A percentile compares a stretch with the other conserved stretches of the same genome.
Evolutionary conservation across 106 monocot species (phyloP).

Genomic region (Amphibolis antarctica): DNA sequence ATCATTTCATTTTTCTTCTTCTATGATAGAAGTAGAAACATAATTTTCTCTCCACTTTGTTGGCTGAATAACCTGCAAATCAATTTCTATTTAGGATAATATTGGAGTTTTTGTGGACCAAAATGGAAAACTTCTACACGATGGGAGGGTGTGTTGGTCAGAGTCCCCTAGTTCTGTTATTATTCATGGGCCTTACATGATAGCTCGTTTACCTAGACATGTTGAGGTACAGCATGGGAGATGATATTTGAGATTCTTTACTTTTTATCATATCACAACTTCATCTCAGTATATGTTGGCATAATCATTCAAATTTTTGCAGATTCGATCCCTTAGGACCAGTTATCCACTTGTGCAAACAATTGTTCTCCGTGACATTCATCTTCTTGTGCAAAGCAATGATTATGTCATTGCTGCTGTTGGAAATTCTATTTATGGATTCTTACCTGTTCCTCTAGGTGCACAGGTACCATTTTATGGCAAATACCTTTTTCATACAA

Average conservation of each 20-base stretch:
- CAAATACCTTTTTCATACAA: not conserved
- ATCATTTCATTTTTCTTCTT: not conserved
- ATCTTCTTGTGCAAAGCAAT: slow-evolving; percentile 58
- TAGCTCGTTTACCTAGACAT: slow-evolving; percentile 68
- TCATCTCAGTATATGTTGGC: not conserved
- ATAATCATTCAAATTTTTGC: slow-evolving; percentile 9
- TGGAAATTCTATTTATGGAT: slow-evolving; percentile 66
- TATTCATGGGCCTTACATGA: slow-evolving; percentile 69
- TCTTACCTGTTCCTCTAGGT: slow-evolving; percentile 88
- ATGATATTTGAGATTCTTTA: slow-evolving; percentile 1
- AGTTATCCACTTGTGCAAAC: slow-evolving; percentile 90
- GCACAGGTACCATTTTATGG: slow-evolving; percentile 50
- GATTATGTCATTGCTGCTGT: slow-evolving; percentile 61
- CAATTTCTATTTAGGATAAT: slow-evolving; percentile 52
- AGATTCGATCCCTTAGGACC: slow-evolving; percentile 85
- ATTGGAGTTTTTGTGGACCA: slow-evolving; percentile 98
- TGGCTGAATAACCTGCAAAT: not conserved
- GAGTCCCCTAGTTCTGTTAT: slow-evolving; percentile 70
- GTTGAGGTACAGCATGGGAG: slow-evolving; percentile 39
- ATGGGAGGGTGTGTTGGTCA: slow-evolving; percentile 91
- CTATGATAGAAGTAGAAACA: too few relatives aligned
- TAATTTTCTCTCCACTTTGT: not conserved
- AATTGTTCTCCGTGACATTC: slow-evolving; percentile 70
- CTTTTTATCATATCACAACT: not conserved
- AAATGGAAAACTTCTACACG: slow-evolving; percentile 97